Conservation (phyloP, 2,329 filamentous ascomycete genomes). For the Akanthomyces muscarius region DNA sequence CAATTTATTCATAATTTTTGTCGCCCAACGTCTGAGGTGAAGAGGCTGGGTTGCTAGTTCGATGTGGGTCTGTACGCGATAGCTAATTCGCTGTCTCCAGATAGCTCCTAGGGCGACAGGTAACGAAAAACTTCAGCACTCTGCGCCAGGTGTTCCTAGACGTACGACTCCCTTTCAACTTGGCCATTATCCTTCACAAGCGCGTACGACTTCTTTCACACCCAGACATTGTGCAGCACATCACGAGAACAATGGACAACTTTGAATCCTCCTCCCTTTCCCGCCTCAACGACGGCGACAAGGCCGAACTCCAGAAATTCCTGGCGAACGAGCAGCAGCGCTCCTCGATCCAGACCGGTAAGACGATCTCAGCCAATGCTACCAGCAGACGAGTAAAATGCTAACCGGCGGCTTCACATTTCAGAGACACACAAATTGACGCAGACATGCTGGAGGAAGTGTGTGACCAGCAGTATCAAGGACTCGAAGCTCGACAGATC, state of each 20-base stretch:
- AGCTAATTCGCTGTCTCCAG: constrained; percentile 8
- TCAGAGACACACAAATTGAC: constrained; percentile 53
- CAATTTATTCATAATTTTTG: background rate
- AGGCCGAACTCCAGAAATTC: constrained; percentile 83
- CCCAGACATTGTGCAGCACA: background rate
- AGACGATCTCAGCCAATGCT: constrained; percentile 32
- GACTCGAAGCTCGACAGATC: constrained; percentile 66
- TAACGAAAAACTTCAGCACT: background rate
- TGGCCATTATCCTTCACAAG: background rate
- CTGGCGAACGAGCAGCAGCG: constrained; percentile 82
- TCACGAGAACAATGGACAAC: constrained; percentile 31
- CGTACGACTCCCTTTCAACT: background rate
- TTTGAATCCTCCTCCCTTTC: constrained; percentile 61
- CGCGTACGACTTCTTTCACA: background rate
- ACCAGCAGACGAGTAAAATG: background rate
- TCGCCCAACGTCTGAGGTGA: background rate
- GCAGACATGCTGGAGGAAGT: constrained; percentile 93
- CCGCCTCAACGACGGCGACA: constrained; percentile 76
- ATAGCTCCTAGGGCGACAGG: background rate
- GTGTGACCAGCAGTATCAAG: constrained; percentile 71
- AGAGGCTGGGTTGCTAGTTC: background rate
- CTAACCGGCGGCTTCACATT: constrained; percentile 16
- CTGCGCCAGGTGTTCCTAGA: background rate
- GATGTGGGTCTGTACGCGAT: constrained; percentile 1
- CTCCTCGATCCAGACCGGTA: constrained; percentile 61